phyloP scores from a whole-genome alignment of 768 basidiomycete genomes.

The Hydnomerulius pinastri region DNA sequence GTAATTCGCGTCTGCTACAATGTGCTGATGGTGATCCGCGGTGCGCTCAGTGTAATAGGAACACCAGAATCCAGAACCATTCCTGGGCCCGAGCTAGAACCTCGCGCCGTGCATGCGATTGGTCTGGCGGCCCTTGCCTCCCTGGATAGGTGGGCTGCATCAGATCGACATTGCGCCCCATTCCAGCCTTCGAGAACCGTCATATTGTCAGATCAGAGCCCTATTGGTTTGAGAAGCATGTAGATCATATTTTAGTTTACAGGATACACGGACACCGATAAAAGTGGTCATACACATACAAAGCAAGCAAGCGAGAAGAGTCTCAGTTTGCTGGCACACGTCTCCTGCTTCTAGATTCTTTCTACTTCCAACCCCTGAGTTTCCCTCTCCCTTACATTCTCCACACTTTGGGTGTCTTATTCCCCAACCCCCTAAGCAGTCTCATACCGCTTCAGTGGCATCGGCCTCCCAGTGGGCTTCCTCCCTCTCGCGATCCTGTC shows the following conservation, averaged over 20 bases:
- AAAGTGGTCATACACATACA: background rate
- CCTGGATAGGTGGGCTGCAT: too few relatives aligned
- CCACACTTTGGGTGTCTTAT: background rate
- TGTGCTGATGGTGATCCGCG: slow-evolving; percentile 11
- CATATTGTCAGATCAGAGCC: too few relatives aligned
- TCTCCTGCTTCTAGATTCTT: background rate
- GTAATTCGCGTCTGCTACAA: background rate
- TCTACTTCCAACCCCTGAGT: background rate
- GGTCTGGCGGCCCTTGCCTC: too few relatives aligned
- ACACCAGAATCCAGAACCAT: too few relatives aligned
- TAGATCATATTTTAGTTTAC: too few relatives aligned
- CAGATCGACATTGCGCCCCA: too few relatives aligned
- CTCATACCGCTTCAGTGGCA: slow-evolving; percentile 64
- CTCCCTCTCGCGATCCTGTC: slow-evolving; percentile 61
- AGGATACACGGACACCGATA: too few relatives aligned
- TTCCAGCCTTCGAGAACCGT: too few relatives aligned
- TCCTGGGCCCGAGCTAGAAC: too few relatives aligned
- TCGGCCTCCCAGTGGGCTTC: slow-evolving; percentile 45
- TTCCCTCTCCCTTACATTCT: background rate
- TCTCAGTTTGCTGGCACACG: background rate
- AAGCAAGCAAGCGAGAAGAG: background rate
- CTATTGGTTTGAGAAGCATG: too few relatives aligned
- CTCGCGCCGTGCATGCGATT: too few relatives aligned
- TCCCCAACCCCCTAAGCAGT: slow-evolving; percentile 39
- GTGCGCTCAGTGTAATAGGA: slow-evolving; percentile 5